Evolutionary conservation across 73 alveolate species (phyloP), one percentile per base, ranked within the genome.

Genomic region (Breviolum minutum): DNA sequence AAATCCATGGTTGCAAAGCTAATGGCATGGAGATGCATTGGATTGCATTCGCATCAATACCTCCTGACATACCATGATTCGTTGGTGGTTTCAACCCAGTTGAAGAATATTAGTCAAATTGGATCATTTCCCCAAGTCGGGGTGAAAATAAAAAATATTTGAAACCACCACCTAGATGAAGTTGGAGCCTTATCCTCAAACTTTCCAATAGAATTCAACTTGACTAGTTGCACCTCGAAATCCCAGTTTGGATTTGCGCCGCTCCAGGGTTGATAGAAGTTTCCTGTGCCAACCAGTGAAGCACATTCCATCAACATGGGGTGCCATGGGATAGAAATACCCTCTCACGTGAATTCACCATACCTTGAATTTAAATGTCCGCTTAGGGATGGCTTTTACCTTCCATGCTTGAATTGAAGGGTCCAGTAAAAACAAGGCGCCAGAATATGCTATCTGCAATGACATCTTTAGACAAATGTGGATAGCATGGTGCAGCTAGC

Each of bases 221-320:
- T 30, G 61, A 27, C 63, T 8, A 77, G 8, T 64, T 27, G 27
- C 63, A 74, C 92, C 76, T 83, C 92, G 92, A 61, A 61, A 40
- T 66, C 62, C 73, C 63, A 83, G 74, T 61, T 83, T 83, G 61
- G 92, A 54, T 63, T 86, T 86, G 11, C 94, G 70, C 29, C 48
- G 13, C 80, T 86, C 94, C 63, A 86, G 40, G 11, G 80, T 86
- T 54, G 94, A 86, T 17, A 86, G 94, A 19, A 86, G 94, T 27
- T 86, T 86, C 94, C 92, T 83, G 60, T 11, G 76, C 24, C n/a
- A 14, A 68, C 77, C 77, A 68, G 77, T 22, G 77, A 68, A 68
- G 17, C 77, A 14, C n/a, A 68, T 14, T 2, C n/a, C 17, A 17
- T 68, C 77, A 2, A 1, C 77, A 40, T 40, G 54, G 54, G 77